These are phyloP conservation scores for Macrocybe sp. DNA, from an alignment of 1,284 basidiomycete species.

Conservation along the genomic window DNA sequence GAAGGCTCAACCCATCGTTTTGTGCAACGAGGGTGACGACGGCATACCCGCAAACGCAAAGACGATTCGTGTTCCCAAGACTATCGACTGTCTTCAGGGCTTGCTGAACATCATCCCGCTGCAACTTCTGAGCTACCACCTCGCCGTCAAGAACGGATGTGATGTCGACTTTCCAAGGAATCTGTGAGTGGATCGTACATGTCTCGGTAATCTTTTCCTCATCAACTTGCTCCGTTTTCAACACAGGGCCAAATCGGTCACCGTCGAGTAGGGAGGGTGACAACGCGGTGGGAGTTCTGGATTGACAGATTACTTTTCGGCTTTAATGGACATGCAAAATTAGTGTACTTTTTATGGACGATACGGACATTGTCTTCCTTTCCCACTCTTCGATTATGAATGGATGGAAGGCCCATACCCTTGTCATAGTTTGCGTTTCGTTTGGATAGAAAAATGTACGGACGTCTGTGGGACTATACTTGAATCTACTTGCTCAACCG, in stretches of 20 bases:
- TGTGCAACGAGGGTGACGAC: conserved; percentile 93
- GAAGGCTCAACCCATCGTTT: conserved; percentile 93
- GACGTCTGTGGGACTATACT: too few species aligned
- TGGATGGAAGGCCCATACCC: too few species aligned
- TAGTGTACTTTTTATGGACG: conserved; percentile 4
- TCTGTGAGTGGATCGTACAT: conserved; percentile 49
- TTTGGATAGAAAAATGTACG: too few species aligned
- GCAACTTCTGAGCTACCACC: conserved; percentile 94
- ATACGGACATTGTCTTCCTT: too few species aligned
- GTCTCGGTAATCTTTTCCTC: conserved; percentile 7
- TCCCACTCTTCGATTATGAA: too few species aligned
- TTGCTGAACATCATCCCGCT: conserved; percentile 96
- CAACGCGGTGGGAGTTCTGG: too few species aligned
- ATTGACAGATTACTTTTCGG: too few species aligned
- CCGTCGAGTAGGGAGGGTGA: conserved; percentile 54
- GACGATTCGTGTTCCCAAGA: conserved; percentile 91
- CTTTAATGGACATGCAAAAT: not conserved
- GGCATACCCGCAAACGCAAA: conserved; percentile 73
- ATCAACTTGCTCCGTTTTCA: conserved; percentile 11
- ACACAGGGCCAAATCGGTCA: conserved; percentile 77
- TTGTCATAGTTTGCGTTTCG: too few species aligned
- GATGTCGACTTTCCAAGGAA: conserved; percentile 99
- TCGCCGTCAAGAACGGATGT: conserved; percentile 93
- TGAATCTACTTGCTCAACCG: too few species aligned
- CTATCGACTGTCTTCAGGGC: conserved; percentile 94